Evolutionary conservation across 2,329 filamentous ascomycete species (phyloP).

Genomic region (Fusarium sp.): DNA sequence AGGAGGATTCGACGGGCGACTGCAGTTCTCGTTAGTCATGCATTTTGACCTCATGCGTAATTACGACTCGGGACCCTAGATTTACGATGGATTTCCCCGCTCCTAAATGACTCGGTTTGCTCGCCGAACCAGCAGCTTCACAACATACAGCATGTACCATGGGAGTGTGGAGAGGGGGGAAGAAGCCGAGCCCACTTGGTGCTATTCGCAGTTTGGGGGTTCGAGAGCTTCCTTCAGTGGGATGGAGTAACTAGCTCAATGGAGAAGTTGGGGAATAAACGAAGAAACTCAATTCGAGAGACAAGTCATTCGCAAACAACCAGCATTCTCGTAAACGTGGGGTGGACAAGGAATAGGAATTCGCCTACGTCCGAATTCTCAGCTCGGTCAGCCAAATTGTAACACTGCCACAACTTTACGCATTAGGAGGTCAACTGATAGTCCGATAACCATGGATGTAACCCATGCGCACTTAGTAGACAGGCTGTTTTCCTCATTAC

Average conservation of each 20-base stretch:
- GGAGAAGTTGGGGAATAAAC: not conserved
- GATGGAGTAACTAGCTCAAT: conserved; percentile 8
- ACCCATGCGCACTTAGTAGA: not conserved
- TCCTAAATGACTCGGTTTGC: not conserved
- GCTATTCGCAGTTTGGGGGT: conserved; percentile 22
- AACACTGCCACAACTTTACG: conserved; percentile 6
- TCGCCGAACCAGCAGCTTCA: conserved; percentile 5
- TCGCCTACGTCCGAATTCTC: not conserved
- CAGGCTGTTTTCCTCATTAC: not conserved
- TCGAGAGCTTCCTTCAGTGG: not conserved
- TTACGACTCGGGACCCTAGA: conserved; percentile 12
- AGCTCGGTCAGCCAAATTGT: conserved; percentile 4
- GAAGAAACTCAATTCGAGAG: not conserved
- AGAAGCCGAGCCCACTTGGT: conserved; percentile 11
- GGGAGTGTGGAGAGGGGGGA: conserved; percentile 24
- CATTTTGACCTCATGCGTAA: conserved; percentile 29
- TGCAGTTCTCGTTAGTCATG: conserved; percentile 35
- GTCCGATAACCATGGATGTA: not conserved
- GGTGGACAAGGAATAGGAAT: not conserved
- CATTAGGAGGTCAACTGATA: conserved; percentile 23
- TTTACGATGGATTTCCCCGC: conserved; percentile 7
- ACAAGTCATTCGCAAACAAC: not conserved
- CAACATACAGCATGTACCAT: not conserved
- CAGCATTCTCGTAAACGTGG: conserved; percentile 3
- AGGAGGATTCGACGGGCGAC: not conserved